phyloP scores from a whole-genome alignment of 805 yeast species.

The Hanseniaspora lachancei region DNA sequence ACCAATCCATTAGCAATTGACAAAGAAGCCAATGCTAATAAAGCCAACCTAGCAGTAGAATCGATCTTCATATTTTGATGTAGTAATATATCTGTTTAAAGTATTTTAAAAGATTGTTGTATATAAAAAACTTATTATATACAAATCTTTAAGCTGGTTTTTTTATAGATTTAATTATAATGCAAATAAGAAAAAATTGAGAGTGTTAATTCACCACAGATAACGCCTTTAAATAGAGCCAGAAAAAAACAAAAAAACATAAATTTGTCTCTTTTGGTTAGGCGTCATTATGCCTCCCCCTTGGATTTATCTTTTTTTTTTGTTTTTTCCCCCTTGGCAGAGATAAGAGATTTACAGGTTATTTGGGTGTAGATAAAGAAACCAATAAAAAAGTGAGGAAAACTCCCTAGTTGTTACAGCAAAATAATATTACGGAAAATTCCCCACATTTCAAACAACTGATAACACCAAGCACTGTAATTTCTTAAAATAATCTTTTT shows the following conservation, averaged over 20 bases:
- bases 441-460: not conserved
- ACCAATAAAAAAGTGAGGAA: not conserved
- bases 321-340: not conserved
- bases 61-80: not conserved
- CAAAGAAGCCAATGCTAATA: conserved; percentile 27
- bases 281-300: not conserved
- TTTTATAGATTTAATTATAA: not conserved
- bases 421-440: not conserved
- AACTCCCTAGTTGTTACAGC: not conserved
- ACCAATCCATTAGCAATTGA: conserved; percentile 42
- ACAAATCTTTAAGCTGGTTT: not conserved
- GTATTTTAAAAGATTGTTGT: not conserved
- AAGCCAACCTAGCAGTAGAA: conserved; percentile 6
- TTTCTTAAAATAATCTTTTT: not conserved
- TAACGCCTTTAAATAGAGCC: not conserved
- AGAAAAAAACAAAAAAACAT: not conserved
- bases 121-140: not conserved
- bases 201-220: not conserved
- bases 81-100: not conserved
- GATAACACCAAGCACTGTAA: not conserved
- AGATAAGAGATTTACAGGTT: not conserved
- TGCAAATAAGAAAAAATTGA: not conserved
- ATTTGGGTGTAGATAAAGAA: not conserved
- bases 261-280: not conserved
- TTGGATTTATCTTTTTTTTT: not conserved